These are phyloP conservation scores for Xylaria sp. DNA, from an alignment of 2,329 filamentous ascomycete genomes.

Conservation along the genomic window DNA sequence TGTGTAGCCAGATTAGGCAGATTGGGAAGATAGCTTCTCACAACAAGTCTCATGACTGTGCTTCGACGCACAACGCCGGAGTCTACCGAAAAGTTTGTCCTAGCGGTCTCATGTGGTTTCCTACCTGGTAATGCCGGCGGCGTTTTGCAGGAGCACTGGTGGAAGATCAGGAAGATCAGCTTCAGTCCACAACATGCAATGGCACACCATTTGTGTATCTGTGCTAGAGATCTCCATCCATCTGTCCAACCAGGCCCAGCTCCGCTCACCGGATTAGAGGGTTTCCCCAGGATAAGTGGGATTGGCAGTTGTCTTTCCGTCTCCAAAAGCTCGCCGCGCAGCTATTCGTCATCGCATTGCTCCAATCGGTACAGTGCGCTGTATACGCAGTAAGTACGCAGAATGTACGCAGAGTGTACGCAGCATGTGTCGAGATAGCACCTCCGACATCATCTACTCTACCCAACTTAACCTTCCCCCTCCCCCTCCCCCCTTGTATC, in stretches of 20 bases:
- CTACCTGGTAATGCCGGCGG: slow-evolving; percentile 2
- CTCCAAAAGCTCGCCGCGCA: neutral
- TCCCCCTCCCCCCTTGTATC: slow-evolving; percentile 7
- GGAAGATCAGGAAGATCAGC: slow-evolving; percentile 7
- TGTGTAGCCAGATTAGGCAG: neutral
- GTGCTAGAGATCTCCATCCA: slow-evolving; percentile 5
- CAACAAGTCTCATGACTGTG: slow-evolving; percentile 39
- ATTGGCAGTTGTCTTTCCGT: neutral
- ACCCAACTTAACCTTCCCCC: neutral
- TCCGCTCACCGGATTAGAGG: neutral
- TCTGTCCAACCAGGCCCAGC: slow-evolving; percentile 6
- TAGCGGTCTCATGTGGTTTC: slow-evolving; percentile 23
- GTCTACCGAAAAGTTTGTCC: slow-evolving; percentile 31
- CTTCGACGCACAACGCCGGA: slow-evolving; percentile 43
- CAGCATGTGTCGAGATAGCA: slow-evolving; percentile 1
- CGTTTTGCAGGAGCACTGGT: too few species aligned
- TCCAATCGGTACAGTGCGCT: slow-evolving; percentile 3
- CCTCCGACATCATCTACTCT: neutral
- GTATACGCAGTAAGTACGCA: too few species aligned
- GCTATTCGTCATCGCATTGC: neutral
- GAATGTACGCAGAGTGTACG: too few species aligned
- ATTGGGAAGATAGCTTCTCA: slow-evolving; percentile 2
- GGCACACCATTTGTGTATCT: slow-evolving; percentile 17
- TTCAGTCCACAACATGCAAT: slow-evolving; percentile 27
- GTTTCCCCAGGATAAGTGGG: neutral